Evolutionary conservation across 2,329 filamentous ascomycete species (phyloP), one percentile per base, ranked within the genome.

Genomic region (Paraphoma chrysanthemicola): DNA sequence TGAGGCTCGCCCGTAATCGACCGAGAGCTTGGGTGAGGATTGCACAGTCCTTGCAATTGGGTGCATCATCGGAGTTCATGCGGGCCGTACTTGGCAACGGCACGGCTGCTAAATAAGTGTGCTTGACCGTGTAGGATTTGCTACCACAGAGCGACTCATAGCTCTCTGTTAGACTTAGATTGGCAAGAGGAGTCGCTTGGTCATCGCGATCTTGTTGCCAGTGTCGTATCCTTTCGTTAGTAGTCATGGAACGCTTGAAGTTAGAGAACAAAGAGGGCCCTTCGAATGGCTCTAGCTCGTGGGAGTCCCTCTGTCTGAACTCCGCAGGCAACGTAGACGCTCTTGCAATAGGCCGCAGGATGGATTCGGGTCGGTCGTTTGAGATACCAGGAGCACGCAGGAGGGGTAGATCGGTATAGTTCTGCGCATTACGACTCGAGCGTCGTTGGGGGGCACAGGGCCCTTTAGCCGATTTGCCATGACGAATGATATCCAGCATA

Each of bases 401-500:
- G 5, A 54, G 39, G 12, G 56, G 51, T 18, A 66, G 57, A 16
- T 42, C 17, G 44, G 55, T 41, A 48, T 43, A 43, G 10, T 11
- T 42, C 30, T 11, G 28, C 17, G 47, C 41, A 31, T 23, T 7
- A 1, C 2, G 14, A 9, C 23, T 23, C 3, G 38, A 47, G 4
- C 10, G 36, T 7, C 16, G 23, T 17, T 14, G 43, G 8, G 29
- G 23, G 7, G 54, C 12, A 42, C 16, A 31, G 46, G 49, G 12
- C 41, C 45, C 41, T 10, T 33, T 46, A 17, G 55, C 54, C 7
- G 49, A 18, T 16, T 62, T 61, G 31, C 63, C 61, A 33, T 56
- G 64, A 17, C 70, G 64, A 16, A 87, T 84, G 6, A 88, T 82
- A 60, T 76, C 80, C 66, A 90, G 84, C 73, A 90, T 78, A 66